These are phyloP conservation scores for Aeschynomene evenia DNA, from an alignment of 306 rosid species.

Conservation along the genomic window DNA sequence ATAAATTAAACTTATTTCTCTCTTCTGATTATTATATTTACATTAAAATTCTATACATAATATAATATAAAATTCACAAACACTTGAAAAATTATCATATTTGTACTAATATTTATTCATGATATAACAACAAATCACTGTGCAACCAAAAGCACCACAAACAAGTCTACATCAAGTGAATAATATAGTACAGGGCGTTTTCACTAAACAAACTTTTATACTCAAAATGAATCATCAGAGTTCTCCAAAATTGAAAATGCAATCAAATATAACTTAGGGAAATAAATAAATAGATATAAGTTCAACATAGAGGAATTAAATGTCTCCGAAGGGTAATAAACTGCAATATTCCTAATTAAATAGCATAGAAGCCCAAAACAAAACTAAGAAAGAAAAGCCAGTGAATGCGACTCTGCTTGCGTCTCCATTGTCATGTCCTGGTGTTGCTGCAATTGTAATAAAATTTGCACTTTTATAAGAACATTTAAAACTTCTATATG, in stretches of 20 bases:
- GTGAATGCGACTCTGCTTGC: slow-evolving; percentile 41
- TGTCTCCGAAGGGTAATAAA: neutral
- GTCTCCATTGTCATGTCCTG: slow-evolving; percentile 24
- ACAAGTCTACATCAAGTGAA: slow-evolving; percentile 17
- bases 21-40: too few species aligned
- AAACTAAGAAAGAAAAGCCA: slow-evolving; percentile 44
- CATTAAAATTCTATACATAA: too few species aligned
- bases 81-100: neutral
- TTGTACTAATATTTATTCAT: neutral
- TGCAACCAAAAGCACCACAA: slow-evolving; percentile 19
- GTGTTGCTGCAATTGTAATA: slow-evolving; percentile 33
- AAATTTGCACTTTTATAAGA: slow-evolving; percentile 2
- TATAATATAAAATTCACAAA: too few species aligned
- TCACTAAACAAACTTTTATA: neutral
- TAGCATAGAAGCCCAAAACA: slow-evolving; percentile 44
- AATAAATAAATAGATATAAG: slow-evolving; percentile 18
- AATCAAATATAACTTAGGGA: slow-evolving; percentile 9
- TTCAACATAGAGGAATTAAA: neutral
- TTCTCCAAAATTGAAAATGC: slow-evolving; percentile 1
- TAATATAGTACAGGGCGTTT: slow-evolving; percentile 12
- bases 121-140: neutral
- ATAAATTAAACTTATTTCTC: too few species aligned
- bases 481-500: neutral
- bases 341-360: slow-evolving; percentile 33
- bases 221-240: slow-evolving; percentile 38